phyloP scores from a whole-genome alignment of 768 basidiomycete species.

The Agrocybe pediades region DNA sequence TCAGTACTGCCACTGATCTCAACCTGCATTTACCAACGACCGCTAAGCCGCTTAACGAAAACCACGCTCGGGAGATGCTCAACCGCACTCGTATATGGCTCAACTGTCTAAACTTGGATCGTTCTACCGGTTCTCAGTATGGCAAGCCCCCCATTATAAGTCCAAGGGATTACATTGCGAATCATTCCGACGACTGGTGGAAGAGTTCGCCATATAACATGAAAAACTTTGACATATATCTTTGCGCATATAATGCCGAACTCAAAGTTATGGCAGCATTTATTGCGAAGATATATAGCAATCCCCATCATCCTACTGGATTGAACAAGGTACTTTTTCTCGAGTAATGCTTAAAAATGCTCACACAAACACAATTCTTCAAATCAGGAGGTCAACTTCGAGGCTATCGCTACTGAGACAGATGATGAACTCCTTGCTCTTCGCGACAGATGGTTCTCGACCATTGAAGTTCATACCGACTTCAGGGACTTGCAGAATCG shows the following conservation, averaged over 20 bases:
- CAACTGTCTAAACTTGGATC: conserved; percentile 88
- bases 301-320: conserved; percentile 73
- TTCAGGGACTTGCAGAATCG: conserved; percentile 53
- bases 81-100: conserved; percentile 92
- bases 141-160: conserved; percentile 84
- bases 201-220: conserved; percentile 66
- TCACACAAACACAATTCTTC: not conserved
- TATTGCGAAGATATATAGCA: conserved; percentile 64
- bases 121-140: conserved; percentile 86
- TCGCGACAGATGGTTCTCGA: conserved; percentile 54
- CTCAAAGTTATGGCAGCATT: conserved; percentile 66
- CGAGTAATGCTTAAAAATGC: not conserved
- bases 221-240: conserved; percentile 77
- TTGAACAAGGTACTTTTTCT: conserved; percentile 62
- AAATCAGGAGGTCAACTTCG: conserved; percentile 61
- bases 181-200: conserved; percentile 74
- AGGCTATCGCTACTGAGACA: conserved; percentile 60
- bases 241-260: conserved; percentile 77
- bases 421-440: conserved; percentile 69
- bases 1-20: conserved; percentile 84
- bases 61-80: conserved; percentile 81
- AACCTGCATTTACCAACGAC: conserved; percentile 82
- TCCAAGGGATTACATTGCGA: conserved; percentile 75
- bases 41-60: conserved; percentile 75
- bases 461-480: conserved; percentile 49